phyloP scores from a whole-genome alignment of 1,284 basidiomycete genomes.

The Microstroma glucosiphilum region DNA sequence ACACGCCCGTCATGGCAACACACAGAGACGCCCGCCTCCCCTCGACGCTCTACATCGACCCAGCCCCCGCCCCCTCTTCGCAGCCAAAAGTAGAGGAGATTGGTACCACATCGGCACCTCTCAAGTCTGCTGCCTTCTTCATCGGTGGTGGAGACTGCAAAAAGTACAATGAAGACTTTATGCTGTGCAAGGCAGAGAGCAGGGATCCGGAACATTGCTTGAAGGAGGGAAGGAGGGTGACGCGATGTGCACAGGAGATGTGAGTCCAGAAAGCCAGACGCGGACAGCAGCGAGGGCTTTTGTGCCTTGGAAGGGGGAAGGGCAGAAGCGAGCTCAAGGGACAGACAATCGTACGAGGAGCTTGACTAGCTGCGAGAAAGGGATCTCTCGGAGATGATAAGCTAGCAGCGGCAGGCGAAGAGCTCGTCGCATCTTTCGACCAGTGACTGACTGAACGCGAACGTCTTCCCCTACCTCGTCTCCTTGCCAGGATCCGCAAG shows the following conservation, averaged over 20 bases:
- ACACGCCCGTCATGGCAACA: constrained; percentile 38
- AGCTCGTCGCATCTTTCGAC: background rate
- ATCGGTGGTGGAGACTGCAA: constrained; percentile 84
- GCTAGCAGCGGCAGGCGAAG: too few relatives aligned
- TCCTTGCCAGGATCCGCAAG: constrained; percentile 69
- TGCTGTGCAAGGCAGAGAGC: constrained; percentile 94
- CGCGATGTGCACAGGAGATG: constrained; percentile 90
- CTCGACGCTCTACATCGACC: constrained; percentile 47
- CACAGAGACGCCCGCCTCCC: constrained; percentile 49
- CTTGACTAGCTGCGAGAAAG: background rate
- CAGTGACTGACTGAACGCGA: background rate
- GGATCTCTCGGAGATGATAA: too few relatives aligned
- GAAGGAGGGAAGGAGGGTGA: constrained; percentile 91
- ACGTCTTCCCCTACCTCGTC: constrained; percentile 4
- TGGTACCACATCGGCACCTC: constrained; percentile 81
- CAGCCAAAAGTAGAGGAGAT: constrained; percentile 79
- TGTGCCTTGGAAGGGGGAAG: background rate
- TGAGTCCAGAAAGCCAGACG: constrained; percentile 54
- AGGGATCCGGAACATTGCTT: constrained; percentile 85
- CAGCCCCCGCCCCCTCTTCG: constrained; percentile 37
- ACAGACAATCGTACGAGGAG: background rate
- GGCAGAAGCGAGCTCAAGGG: background rate
- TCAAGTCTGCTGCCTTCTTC: constrained; percentile 96
- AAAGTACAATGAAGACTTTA: constrained; percentile 98
- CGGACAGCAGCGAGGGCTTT: background rate